phyloP scores from a whole-genome alignment of 805 yeast species.

The Candida suzukii region DNA sequence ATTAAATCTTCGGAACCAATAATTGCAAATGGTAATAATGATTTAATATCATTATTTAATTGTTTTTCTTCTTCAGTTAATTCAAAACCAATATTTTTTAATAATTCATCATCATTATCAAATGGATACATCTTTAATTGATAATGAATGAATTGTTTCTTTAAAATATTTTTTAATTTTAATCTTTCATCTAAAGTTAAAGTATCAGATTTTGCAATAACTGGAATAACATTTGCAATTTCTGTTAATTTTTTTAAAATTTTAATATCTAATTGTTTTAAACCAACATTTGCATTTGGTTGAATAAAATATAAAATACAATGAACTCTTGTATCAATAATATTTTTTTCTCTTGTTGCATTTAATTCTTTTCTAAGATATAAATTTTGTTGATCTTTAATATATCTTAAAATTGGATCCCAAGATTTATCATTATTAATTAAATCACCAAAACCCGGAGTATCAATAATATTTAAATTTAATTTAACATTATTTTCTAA shows the following conservation, averaged over 20 bases:
- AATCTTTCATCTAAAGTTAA: slow-evolving; percentile 81
- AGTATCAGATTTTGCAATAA: slow-evolving; percentile 90
- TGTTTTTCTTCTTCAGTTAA: slow-evolving; percentile 66
- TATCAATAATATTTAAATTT: slow-evolving; percentile 84
- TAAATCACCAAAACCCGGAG: slow-evolving; percentile 98
- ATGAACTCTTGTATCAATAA: slow-evolving; percentile 88
- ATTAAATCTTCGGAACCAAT: slow-evolving; percentile 84
- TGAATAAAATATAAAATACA: slow-evolving; percentile 86
- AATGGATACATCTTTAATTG: slow-evolving; percentile 73
- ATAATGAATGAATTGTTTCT: slow-evolving; percentile 67
- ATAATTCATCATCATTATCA: slow-evolving; percentile 16
- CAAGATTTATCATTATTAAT: slow-evolving; percentile 92
- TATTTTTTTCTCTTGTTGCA: slow-evolving; percentile 80
- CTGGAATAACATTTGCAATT: slow-evolving; percentile 89
- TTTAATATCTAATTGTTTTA: slow-evolving; percentile 73
- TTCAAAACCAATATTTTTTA: slow-evolving; percentile 24
- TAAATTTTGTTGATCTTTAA: slow-evolving; percentile 90
- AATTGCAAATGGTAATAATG: slow-evolving; percentile 86
- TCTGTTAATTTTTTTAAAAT: slow-evolving; percentile 81
- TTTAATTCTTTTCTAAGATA: slow-evolving; percentile 90
- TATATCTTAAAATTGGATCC: slow-evolving; percentile 92
- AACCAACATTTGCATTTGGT: slow-evolving; percentile 74
- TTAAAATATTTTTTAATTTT: slow-evolving; percentile 67
- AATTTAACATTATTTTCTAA: slow-evolving; percentile 84
- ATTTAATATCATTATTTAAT: slow-evolving; percentile 66